Evolutionary conservation across 345 rosid genomes (phyloP).

Genomic region (Gossypium raimondii): DNA sequence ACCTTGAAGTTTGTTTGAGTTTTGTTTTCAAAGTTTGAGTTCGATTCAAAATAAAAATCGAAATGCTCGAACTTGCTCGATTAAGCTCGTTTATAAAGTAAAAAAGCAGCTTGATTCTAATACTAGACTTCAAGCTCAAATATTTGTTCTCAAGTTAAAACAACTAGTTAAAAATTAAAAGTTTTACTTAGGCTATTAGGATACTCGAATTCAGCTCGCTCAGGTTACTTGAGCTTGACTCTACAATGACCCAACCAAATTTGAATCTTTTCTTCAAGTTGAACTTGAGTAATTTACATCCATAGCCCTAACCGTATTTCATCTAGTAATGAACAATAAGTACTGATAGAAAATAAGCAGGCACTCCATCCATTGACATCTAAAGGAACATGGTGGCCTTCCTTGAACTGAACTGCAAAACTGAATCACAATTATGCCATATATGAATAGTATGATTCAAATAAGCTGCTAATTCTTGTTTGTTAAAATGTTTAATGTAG

Average conservation of each 20-base stretch:
- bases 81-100: not conserved
- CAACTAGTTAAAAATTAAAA: not conserved
- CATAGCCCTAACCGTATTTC: no score
- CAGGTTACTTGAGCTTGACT: not conserved
- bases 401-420: no score
- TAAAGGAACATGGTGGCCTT: no score
- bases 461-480: no score
- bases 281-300: no score
- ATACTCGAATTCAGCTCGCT: not conserved
- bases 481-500: no score
- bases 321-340: no score
- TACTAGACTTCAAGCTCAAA: not conserved
- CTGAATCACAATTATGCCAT: no score
- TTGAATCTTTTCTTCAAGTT: no score
- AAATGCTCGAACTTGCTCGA: not conserved
- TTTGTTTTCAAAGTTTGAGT: not conserved
- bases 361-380: no score
- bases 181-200: not conserved
- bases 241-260: not conserved
- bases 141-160: not conserved
- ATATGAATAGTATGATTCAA: no score
- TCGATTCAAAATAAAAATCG: not conserved
- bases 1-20: not conserved
- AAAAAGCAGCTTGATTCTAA: not conserved
- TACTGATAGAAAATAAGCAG: no score